Evolutionary conservation across 1,284 basidiomycete species (phyloP).

Genomic region (Paramarasmius palmivorus): DNA sequence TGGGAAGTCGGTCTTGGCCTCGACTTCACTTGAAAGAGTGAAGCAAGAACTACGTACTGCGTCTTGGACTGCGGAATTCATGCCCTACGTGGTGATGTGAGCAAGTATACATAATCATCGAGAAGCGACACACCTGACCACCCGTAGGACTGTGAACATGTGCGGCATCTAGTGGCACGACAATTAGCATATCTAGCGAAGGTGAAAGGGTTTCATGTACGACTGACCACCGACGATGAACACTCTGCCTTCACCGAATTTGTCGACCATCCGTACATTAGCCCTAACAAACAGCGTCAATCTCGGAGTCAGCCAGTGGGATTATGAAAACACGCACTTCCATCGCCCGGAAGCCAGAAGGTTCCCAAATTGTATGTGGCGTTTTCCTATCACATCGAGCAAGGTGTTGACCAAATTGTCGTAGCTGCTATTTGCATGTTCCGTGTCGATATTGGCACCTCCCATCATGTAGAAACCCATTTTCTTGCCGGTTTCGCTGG

Average conservation of each 20-base stretch:
- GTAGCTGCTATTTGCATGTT: not conserved
- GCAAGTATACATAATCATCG: not conserved
- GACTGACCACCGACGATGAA: conserved; percentile 16
- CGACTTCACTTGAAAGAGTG: not conserved
- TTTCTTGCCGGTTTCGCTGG: not conserved
- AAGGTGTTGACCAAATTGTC: not conserved
- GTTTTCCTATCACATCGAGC: not conserved
- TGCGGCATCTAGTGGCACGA: conserved; percentile 27
- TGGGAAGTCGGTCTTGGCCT: not conserved
- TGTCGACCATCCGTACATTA: conserved; percentile 6
- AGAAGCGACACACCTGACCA: conserved; percentile 23
- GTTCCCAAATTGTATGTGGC: not conserved
- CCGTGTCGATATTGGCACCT: not conserved
- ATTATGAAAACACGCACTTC: not conserved
- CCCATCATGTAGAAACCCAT: not conserved
- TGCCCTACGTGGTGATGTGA: conserved; percentile 21
- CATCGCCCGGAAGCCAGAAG: not conserved
- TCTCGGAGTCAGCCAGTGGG: too few relatives aligned
- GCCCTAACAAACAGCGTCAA: not conserved
- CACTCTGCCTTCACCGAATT: conserved; percentile 14
- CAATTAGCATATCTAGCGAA: too few relatives aligned
- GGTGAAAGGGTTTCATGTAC: not conserved
- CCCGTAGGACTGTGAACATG: conserved; percentile 34
- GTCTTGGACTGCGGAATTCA: conserved; percentile 35
- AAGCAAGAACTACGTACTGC: conserved; percentile 20